phyloP scores from a whole-genome alignment of 75 land plant species.

The Isoetes taiwanensis region DNA sequence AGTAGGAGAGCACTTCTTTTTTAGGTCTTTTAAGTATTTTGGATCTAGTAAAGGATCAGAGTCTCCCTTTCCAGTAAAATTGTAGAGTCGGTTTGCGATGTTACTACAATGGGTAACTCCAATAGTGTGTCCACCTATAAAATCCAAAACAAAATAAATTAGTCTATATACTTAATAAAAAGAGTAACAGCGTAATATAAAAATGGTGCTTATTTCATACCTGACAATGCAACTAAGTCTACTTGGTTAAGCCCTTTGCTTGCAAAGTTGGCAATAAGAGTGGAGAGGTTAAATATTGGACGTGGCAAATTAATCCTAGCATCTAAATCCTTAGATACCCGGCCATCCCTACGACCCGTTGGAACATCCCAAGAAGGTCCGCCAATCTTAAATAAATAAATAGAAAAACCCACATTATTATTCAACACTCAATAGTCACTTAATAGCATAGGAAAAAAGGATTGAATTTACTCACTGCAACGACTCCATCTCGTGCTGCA shows the following conservation, averaged over 20 bases:
- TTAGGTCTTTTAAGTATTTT: background rate
- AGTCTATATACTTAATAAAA: background rate
- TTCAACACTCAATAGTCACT: background rate
- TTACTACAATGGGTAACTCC: background rate
- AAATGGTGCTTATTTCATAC: too few species aligned
- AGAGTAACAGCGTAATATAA: background rate
- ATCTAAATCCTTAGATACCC: background rate
- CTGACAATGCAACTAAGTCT: background rate
- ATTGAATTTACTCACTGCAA: background rate
- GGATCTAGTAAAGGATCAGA: background rate
- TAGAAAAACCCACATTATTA: background rate
- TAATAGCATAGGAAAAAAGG: background rate
- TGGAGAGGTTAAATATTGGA: background rate
- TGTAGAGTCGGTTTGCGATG: background rate
- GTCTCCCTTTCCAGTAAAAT: background rate
- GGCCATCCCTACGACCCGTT: constrained; percentile 3
- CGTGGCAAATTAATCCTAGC: background rate
- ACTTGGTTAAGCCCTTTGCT: background rate
- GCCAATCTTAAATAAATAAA: background rate
- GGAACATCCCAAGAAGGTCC: background rate
- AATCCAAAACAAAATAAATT: background rate
- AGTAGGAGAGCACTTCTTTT: background rate
- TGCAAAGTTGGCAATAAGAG: background rate
- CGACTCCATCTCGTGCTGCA: background rate
- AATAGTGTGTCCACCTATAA: background rate